phyloP scores from a whole-genome alignment of 1,284 basidiomycete genomes.

The Waitea zeae region DNA sequence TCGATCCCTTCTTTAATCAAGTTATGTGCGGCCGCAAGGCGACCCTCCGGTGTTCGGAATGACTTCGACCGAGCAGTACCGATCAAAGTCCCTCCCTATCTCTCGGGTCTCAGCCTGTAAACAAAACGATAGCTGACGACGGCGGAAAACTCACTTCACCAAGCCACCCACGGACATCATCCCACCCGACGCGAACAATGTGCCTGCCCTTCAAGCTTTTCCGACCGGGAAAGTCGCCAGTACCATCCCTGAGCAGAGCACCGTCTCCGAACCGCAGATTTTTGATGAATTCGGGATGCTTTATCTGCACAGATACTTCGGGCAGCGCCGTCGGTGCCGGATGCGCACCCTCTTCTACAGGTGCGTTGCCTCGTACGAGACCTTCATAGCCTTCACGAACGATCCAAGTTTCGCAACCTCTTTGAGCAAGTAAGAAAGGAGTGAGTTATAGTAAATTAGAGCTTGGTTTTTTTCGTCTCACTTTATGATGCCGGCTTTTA shows the following conservation, averaged over 20 bases:
- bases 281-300: slow-evolving; percentile 32
- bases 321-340: slow-evolving; percentile 7
- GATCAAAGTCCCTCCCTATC: slow-evolving; percentile 92
- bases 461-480: slow-evolving; percentile 18
- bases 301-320: slow-evolving; percentile 9
- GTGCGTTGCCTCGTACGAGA: slow-evolving; percentile 55
- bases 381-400: slow-evolving; percentile 98
- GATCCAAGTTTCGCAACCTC: slow-evolving; percentile 86
- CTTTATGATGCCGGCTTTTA: slow-evolving; percentile 82
- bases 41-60: slow-evolving; percentile 81
- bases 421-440: slow-evolving; percentile 14
- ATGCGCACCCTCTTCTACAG: slow-evolving; percentile 9
- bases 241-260: slow-evolving; percentile 77
- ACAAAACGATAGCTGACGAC: not conserved
- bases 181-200: slow-evolving; percentile 95
- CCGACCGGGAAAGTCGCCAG: slow-evolving; percentile 58
- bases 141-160: slow-evolving; percentile 41
- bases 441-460: not conserved
- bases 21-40: slow-evolving; percentile 76
- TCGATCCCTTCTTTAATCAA: slow-evolving; percentile 94
- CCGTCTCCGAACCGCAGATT: slow-evolving; percentile 87
- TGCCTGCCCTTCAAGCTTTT: slow-evolving; percentile 77
- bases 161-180: slow-evolving; percentile 94
- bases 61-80: slow-evolving; percentile 84
- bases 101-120: too few species aligned